These are phyloP conservation scores for Quillaja saponaria DNA, from an alignment of 306 rosid genomes.

Conservation along the genomic window DNA sequence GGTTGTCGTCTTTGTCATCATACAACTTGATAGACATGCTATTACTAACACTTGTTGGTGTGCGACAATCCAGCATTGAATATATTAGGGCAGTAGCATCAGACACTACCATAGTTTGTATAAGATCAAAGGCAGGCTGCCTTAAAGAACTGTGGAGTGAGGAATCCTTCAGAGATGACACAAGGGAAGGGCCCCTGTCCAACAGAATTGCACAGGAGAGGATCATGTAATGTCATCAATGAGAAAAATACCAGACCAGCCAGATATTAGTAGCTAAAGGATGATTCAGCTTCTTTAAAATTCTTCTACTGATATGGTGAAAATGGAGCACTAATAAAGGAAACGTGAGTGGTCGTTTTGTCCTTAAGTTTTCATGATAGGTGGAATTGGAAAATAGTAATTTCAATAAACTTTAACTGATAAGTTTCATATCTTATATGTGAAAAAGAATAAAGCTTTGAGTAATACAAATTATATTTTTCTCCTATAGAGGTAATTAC, in stretches of 20 bases:
- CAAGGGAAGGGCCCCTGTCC: constrained; percentile 93
- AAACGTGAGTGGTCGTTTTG: too few relatives aligned
- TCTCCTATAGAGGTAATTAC: too few relatives aligned
- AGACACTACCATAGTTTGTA: constrained; percentile 74
- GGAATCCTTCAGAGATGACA: constrained; percentile 85
- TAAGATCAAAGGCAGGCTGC: constrained; percentile 96
- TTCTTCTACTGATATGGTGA: too few relatives aligned
- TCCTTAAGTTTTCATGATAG: too few relatives aligned
- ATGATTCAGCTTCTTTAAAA: constrained; percentile 2
- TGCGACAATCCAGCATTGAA: constrained; percentile 51
- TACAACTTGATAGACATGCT: constrained; percentile 42
- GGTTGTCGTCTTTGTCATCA: constrained; percentile 52
- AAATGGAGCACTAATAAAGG: too few relatives aligned
- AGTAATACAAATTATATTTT: too few relatives aligned
- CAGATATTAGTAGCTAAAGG: constrained; percentile 14
- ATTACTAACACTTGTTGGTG: constrained; percentile 37
- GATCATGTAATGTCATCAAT: constrained; percentile 28
- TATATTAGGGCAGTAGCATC: constrained; percentile 81
- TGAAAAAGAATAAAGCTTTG: too few relatives aligned
- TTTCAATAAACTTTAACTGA: too few relatives aligned
- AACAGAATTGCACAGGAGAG: constrained; percentile 39
- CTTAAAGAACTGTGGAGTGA: constrained; percentile 88
- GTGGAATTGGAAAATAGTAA: too few relatives aligned
- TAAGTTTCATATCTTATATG: too few relatives aligned
- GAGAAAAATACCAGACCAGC: constrained; percentile 14